Evolutionary conservation across 2,329 filamentous ascomycete species (phyloP).

Genomic region (Beauveria caledonica): DNA sequence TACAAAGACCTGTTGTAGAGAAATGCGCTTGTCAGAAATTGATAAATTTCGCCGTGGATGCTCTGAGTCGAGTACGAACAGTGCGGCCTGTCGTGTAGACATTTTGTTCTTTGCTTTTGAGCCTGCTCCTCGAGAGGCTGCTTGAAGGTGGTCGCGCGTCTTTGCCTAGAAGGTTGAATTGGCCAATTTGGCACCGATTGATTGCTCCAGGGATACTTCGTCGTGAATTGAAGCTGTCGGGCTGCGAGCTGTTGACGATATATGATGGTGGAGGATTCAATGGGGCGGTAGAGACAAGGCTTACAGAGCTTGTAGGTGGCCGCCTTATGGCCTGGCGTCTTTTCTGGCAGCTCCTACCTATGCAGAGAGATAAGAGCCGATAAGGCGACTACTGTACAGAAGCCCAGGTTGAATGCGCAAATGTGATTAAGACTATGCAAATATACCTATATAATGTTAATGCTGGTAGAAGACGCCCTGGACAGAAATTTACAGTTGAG

Average conservation of each 20-base stretch:
- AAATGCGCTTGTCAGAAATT: neutral
- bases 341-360: neutral
- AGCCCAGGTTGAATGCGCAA: neutral
- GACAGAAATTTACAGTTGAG: too few species aligned
- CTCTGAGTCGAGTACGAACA: constrained; percentile 31
- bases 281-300: neutral
- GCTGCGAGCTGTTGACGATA: neutral
- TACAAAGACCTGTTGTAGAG: constrained; percentile 62
- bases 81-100: constrained; percentile 40
- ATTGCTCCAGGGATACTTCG: neutral
- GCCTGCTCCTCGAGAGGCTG: neutral
- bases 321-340: constrained; percentile 3
- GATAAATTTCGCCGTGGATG: constrained; percentile 7
- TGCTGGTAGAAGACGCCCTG: too few species aligned
- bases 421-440: neutral
- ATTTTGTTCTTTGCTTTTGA: constrained; percentile 22
- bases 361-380: neutral
- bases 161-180: neutral
- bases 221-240: neutral
- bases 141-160: neutral
- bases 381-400: neutral
- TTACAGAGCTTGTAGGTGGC: neutral
- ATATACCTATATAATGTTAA: neutral
- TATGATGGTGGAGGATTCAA: neutral
- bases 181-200: neutral